Evolutionary conservation across 2,329 filamentous ascomycete genomes (phyloP), one percentile per base, ranked within the genome.

Genomic region (Colletotrichum sp.): DNA sequence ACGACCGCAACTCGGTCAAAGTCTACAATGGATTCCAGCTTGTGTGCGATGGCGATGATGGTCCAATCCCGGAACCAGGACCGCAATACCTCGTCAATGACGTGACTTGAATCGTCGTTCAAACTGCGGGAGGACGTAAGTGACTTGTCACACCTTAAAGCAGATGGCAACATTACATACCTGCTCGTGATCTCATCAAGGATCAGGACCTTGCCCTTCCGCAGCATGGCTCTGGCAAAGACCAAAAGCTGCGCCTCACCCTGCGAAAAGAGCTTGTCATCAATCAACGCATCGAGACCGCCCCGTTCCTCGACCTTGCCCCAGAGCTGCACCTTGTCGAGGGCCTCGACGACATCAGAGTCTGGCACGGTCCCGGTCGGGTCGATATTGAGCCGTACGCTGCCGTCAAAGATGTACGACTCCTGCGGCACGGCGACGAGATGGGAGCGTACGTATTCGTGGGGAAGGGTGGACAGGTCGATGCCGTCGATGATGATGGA

Each of bases 1-100:
- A 91, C 85, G 9, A 91, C 87, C 2, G 88, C 84, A 32, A 92
- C 86, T 28, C 81, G 82, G 79, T 91, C 89, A 79, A 87, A 89
- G 77, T 87, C 86, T 5, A 85, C 79, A 64, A 89, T 86, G 1
- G 86, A 87, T 16, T 82, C 77, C 3, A 84, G 62, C 13, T 80
- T 79, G 44, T 83, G 83, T 32, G 79, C 81, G 7, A 83, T 79
- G 4, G 79, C 78, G 34, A 84, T 76, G 32, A 93, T 86, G 4
- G 91, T 93, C 79, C 89, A 88, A 12, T 59, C 73, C 6, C 13
- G 16, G 28, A 80, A 81, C 73, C 79, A 77, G 1, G 75, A 74
- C 1, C 69, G 36, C 1, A 81, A 34, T 3, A 80, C 69, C 3
- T 78, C 59, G 3, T 80, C 67, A 2, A 80, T 66, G 6, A 78